phyloP scores from a whole-genome alignment of 1,139 yeast species.

The Debaryomyces coudertii region DNA sequence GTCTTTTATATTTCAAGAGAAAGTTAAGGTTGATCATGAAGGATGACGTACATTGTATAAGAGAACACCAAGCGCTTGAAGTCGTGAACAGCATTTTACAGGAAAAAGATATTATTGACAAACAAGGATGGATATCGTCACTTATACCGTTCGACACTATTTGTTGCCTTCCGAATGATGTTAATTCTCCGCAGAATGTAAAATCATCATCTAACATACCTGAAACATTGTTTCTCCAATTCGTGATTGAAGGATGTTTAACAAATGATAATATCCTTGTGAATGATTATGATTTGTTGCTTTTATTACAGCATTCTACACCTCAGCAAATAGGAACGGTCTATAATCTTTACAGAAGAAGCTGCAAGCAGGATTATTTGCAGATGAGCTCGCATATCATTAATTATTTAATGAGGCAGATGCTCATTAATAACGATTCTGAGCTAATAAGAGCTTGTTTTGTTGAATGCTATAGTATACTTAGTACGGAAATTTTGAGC shows the following conservation, averaged over 20 bases:
- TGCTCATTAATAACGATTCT: slow-evolving; percentile 1
- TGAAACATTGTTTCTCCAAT: background rate
- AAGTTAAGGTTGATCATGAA: background rate
- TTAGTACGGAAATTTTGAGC: background rate
- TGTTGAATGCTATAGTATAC: background rate
- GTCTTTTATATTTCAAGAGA: slow-evolving; percentile 10
- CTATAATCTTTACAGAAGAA: slow-evolving; percentile 6
- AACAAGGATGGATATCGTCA: slow-evolving; percentile 12
- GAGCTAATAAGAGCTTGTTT: background rate
- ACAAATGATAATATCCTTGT: background rate
- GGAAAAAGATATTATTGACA: background rate
- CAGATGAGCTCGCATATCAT: slow-evolving; percentile 7
- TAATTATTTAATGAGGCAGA: slow-evolving; percentile 7
- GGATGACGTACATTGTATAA: background rate
- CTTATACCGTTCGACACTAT: slow-evolving; percentile 4
- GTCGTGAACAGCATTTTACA: background rate
- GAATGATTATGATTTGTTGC: slow-evolving; percentile 11
- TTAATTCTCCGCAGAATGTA: background rate
- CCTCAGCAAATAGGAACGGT: background rate
- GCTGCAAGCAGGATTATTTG: background rate
- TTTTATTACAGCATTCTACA: slow-evolving; percentile 4
- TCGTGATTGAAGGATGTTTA: background rate
- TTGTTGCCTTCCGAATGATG: slow-evolving; percentile 4
- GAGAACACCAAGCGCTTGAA: background rate
- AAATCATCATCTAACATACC: background rate